A percentile compares a stretch with the other conserved stretches of the same genome.
These are phyloP conservation scores for Limonium bicolor DNA, from an alignment of 148 eudicot genomes.

Conservation along the genomic window DNA sequence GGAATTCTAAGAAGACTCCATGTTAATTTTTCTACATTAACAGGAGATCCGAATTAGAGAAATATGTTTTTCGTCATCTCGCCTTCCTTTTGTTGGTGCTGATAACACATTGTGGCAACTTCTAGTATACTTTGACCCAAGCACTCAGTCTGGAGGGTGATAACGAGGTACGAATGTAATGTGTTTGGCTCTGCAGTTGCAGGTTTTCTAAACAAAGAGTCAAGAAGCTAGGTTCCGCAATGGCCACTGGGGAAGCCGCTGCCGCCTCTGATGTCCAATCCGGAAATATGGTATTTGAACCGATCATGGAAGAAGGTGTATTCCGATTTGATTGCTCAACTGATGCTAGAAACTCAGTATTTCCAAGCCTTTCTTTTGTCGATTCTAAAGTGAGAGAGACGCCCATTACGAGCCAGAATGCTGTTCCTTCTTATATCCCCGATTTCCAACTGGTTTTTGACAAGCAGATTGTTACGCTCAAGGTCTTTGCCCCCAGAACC, in stretches of 20 bases:
- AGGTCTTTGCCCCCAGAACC: too few species aligned
- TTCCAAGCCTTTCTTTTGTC: slow-evolving; percentile 74
- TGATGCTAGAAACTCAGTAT: slow-evolving; percentile 53
- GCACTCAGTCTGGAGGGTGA: too few species aligned
- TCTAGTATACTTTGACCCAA: too few species aligned
- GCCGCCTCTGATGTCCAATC: slow-evolving; percentile 9
- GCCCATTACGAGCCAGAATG: slow-evolving; percentile 29
- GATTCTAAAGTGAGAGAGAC: slow-evolving; percentile 49
- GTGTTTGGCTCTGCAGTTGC: not conserved
- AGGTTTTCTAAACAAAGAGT: not conserved
- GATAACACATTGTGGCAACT: too few species aligned
- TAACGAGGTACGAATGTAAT: too few species aligned
- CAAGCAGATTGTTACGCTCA: slow-evolving; percentile 55
- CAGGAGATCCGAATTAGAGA: too few species aligned
- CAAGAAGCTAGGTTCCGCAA: not conserved
- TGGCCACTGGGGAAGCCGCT: not conserved
- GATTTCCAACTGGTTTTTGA: slow-evolving; percentile 41
- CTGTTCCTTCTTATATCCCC: slow-evolving; percentile 49
- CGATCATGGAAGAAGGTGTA: slow-evolving; percentile 80
- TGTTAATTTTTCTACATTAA: too few species aligned
- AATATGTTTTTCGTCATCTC: too few species aligned
- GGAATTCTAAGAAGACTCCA: too few species aligned
- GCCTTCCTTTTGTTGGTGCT: too few species aligned
- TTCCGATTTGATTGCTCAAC: slow-evolving; percentile 79
- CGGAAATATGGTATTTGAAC: slow-evolving; percentile 69